Evolutionary conservation across 768 basidiomycete genomes (phyloP).

Genomic region (Rossbeevera mucosa): DNA sequence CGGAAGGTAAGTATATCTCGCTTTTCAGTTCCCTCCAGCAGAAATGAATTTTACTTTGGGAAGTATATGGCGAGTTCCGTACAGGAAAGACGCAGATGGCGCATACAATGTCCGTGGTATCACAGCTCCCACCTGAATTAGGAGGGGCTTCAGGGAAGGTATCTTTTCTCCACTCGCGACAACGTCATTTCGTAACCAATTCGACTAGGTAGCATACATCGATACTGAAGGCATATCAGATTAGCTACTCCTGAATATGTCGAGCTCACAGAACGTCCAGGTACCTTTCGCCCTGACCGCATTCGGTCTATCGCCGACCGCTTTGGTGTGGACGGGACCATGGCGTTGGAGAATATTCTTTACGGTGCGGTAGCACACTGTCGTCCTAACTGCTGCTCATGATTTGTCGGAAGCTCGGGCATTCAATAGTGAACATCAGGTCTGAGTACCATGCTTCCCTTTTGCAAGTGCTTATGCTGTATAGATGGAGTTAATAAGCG

Average conservation of each 20-base stretch:
- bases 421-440: constrained; percentile 91
- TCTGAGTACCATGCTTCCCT: constrained; percentile 22
- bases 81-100: constrained; percentile 96
- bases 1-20: constrained; percentile 58
- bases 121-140: constrained; percentile 85
- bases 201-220: constrained; percentile 75
- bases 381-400: constrained; percentile 4
- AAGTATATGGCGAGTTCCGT: constrained; percentile 94
- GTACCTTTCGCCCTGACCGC: constrained; percentile 94
- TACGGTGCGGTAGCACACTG: constrained; percentile 51
- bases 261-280: constrained; percentile 35
- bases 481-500: constrained; percentile 89
- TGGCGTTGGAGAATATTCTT: constrained; percentile 87
- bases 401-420: constrained; percentile 58
- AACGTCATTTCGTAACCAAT: background rate
- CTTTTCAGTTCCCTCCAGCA: background rate
- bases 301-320: constrained; percentile 87
- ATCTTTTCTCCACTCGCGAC: constrained; percentile 7
- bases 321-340: constrained; percentile 86
- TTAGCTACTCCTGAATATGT: constrained; percentile 5
- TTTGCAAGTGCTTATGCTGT: constrained; percentile 4
- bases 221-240: constrained; percentile 68
- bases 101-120: constrained; percentile 89
- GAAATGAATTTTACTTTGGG: background rate
- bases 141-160: constrained; percentile 91